Evolutionary conservation across 306 rosid species (phyloP).

Genomic region (Citrullus amarus): DNA sequence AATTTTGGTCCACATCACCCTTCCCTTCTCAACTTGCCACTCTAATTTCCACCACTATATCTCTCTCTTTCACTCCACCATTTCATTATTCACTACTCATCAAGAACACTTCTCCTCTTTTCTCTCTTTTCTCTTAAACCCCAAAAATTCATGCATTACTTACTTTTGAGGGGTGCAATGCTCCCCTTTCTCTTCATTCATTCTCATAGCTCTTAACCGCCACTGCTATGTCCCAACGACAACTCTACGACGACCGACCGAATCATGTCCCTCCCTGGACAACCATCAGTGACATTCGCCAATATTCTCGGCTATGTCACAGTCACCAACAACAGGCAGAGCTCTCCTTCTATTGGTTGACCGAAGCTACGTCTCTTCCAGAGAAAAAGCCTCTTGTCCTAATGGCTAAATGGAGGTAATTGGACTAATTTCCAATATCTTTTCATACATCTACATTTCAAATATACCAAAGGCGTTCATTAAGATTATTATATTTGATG

Average conservation of each 20-base stretch:
- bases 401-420: conserved; percentile 88
- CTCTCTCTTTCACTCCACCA: not conserved
- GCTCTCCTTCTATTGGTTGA: conserved; percentile 85
- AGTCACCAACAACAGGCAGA: conserved; percentile 50
- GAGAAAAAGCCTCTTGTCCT: conserved; percentile 61
- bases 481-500: not conserved
- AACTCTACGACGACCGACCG: conserved; percentile 46
- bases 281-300: conserved; percentile 53
- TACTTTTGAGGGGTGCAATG: conserved; percentile 6
- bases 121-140: not conserved
- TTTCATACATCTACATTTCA: no score
- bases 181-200: not conserved
- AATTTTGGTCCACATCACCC: not conserved
- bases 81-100: not conserved
- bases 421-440: not conserved
- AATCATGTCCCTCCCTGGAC: conserved; percentile 61
- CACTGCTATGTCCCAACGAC: conserved; percentile 20
- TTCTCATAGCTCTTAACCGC: not conserved
- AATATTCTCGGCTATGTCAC: conserved; percentile 71
- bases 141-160: not conserved
- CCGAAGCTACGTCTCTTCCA: conserved; percentile 37
- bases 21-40: not conserved
- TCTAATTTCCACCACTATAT: not conserved
- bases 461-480: no score
- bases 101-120: not conserved